These are phyloP conservation scores for Suillus discolor DNA, from an alignment of 768 basidiomycete species.

Conservation along the genomic window DNA sequence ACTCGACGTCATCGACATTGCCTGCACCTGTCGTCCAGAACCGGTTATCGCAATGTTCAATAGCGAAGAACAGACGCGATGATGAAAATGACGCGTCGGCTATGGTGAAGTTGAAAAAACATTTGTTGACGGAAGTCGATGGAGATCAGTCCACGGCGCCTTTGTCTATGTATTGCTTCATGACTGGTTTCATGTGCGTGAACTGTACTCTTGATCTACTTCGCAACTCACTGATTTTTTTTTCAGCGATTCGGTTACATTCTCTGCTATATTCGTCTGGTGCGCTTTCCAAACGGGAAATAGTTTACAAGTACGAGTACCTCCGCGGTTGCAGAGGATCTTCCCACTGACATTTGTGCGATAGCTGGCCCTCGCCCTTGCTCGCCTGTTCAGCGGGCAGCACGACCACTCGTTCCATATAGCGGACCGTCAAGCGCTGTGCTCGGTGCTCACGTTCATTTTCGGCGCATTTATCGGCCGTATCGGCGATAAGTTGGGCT, in stretches of 20 bases:
- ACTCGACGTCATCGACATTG: neutral
- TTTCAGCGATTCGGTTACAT: slow-evolving; percentile 66
- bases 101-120: slow-evolving; percentile 15
- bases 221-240: neutral
- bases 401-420: slow-evolving; percentile 68
- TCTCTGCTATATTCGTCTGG: slow-evolving; percentile 83
- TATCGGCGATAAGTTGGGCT: slow-evolving; percentile 80
- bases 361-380: slow-evolving; percentile 78
- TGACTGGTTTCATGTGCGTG: slow-evolving; percentile 78
- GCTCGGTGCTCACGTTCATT: slow-evolving; percentile 78
- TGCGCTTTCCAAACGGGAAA: slow-evolving; percentile 87
- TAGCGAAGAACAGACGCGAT: slow-evolving; percentile 10
- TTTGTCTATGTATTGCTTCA: slow-evolving; percentile 69
- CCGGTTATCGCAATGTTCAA: slow-evolving; percentile 2
- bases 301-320: slow-evolving; percentile 56
- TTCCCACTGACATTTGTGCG: neutral
- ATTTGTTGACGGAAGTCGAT: slow-evolving; percentile 29
- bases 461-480: slow-evolving; percentile 78
- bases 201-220: neutral
- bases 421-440: slow-evolving; percentile 83
- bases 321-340: too few relatives aligned
- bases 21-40: slow-evolving; percentile 11
- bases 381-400: slow-evolving; percentile 67
- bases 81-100: slow-evolving; percentile 13
- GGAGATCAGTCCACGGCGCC: slow-evolving; percentile 45